A percentile compares a stretch with the other conserved stretches of the same genome.
These are phyloP conservation scores for Otatea glauca DNA, from an alignment of 176 grass and related monocot genomes.

Conservation along the genomic window DNA sequence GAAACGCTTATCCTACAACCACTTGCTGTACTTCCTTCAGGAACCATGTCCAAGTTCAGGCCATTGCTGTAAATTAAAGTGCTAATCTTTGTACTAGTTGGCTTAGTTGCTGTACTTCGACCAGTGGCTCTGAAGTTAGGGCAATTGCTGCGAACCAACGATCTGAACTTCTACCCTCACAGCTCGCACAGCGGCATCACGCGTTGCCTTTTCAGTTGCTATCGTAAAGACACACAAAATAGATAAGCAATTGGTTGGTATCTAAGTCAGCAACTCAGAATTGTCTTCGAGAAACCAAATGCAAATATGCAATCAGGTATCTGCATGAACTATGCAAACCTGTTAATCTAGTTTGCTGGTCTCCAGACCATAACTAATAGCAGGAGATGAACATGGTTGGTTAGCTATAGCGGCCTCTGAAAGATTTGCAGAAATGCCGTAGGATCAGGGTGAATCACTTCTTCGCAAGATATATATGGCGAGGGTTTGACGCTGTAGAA, in stretches of 20 bases:
- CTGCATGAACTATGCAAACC: background rate
- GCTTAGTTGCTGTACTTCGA: conserved; percentile 17
- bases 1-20: conserved; percentile 4
- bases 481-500: background rate
- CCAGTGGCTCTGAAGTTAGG: conserved; percentile 11
- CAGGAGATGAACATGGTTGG: conserved; percentile 12
- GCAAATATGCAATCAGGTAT: background rate
- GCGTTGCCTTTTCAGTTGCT: background rate
- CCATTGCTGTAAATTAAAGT: background rate
- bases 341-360: background rate
- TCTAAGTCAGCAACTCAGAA: background rate
- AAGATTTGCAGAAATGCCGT: background rate
- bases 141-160: background rate
- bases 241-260: background rate
- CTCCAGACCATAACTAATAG: background rate
- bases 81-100: background rate
- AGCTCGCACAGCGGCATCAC: background rate
- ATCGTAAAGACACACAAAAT: background rate
- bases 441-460: background rate
- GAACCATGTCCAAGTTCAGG: conserved; percentile 41
- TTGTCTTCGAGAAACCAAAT: background rate
- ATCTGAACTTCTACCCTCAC: conserved; percentile 1
- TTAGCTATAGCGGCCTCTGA: background rate
- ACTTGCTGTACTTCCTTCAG: conserved; percentile 41
- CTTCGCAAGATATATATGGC: conserved; percentile 8